Evolutionary conservation across 2,329 filamentous ascomycete genomes (phyloP).

Genomic region (Claviceps digitariae): DNA sequence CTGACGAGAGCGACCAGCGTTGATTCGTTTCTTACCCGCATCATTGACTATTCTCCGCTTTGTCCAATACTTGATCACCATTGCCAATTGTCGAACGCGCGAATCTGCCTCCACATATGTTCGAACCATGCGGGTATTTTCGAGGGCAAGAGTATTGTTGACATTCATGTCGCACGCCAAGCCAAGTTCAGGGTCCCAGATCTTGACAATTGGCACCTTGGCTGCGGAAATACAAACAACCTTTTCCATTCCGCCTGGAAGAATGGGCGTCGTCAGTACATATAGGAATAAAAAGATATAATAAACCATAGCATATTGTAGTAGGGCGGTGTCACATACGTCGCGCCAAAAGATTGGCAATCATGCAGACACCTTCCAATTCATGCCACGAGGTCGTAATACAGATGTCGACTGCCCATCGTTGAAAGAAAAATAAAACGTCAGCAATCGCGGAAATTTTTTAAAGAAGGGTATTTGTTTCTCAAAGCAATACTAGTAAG

Average conservation of each 20-base stretch:
- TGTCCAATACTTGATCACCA: slow-evolving; percentile 98
- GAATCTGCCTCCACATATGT: slow-evolving; percentile 92
- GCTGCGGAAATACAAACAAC: slow-evolving; percentile 90
- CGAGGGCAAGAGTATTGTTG: slow-evolving; percentile 87
- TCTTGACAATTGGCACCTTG: slow-evolving; percentile 96
- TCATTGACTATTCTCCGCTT: slow-evolving; percentile 87
- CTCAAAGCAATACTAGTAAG: background rate
- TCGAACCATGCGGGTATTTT: slow-evolving; percentile 96
- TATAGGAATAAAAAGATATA: background rate
- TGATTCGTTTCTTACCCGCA: slow-evolving; percentile 49
- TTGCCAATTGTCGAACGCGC: slow-evolving; percentile 79
- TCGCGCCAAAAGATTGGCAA: slow-evolving; percentile 73
- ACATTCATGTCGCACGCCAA: slow-evolving; percentile 97
- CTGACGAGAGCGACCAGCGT: background rate
- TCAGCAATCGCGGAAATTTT: slow-evolving; percentile 4
- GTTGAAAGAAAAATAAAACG: background rate
- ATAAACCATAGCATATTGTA: background rate
- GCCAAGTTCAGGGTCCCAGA: slow-evolving; percentile 87
- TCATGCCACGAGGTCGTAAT: slow-evolving; percentile 85
- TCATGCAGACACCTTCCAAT: slow-evolving; percentile 77
- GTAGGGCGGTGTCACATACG: slow-evolving; percentile 42
- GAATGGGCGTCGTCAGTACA: background rate
- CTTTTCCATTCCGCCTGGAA: slow-evolving; percentile 84
- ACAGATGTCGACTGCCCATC: slow-evolving; percentile 73
- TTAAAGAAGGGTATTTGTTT: background rate